Percentiles rank a stretch among this genome's conserved stretches.
phyloP scores from a whole-genome alignment of 106 monocot species.

The Allium cepa region DNA sequence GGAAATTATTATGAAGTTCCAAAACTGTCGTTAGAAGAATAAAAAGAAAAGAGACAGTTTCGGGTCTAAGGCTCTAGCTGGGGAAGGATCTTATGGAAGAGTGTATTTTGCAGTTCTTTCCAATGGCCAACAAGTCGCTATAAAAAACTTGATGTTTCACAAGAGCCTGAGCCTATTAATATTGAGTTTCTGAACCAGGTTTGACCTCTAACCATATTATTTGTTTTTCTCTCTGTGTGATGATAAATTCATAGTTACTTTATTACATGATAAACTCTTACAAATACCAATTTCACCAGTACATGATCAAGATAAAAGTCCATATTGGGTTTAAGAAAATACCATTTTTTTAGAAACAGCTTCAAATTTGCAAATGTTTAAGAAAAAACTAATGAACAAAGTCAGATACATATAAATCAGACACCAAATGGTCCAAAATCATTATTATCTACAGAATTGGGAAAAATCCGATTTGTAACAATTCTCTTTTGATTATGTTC shows the following conservation, averaged over 20 bases:
- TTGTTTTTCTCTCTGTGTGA: too few species aligned
- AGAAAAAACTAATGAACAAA: not conserved
- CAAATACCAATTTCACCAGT: not conserved
- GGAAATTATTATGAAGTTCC: slow-evolving; percentile 36
- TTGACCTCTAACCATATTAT: not conserved
- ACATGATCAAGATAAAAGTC: not conserved
- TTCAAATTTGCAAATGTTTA: not conserved
- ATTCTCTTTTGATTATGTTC: too few species aligned
- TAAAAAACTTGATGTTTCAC: slow-evolving; percentile 51
- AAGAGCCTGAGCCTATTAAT: slow-evolving; percentile 10
- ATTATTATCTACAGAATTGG: too few species aligned
- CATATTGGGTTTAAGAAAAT: too few species aligned
- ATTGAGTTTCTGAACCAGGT: slow-evolving; percentile 14
- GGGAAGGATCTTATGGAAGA: slow-evolving; percentile 64
- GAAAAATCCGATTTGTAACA: not conserved
- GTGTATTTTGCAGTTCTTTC: slow-evolving; percentile 47
- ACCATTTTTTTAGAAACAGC: too few species aligned
- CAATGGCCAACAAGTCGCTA: slow-evolving; percentile 22
- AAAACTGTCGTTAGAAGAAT: slow-evolving; percentile 35
- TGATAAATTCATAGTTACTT: too few species aligned
- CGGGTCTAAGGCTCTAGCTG: slow-evolving; percentile 37
- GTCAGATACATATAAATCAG: not conserved
- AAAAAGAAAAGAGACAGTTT: slow-evolving; percentile 52
- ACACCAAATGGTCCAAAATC: not conserved
- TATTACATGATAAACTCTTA: not conserved